Evolutionary conservation across 805 yeast species (phyloP), one percentile per base, ranked within the genome.

Genomic region (Candida coquimbonensis): DNA sequence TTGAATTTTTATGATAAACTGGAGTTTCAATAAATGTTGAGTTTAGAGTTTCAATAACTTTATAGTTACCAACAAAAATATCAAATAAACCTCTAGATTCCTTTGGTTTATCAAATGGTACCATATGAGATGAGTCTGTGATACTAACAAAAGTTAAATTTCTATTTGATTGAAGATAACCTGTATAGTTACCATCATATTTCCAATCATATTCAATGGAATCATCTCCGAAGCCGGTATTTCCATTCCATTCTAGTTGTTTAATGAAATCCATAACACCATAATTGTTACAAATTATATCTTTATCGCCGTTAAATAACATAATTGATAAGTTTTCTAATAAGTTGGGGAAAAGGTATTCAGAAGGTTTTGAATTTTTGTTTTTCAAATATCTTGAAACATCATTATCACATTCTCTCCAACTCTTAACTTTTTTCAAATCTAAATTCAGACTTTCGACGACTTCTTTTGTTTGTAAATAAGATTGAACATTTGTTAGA

Each of bases 81-180:
- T 87, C 89, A 36, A 89, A 66, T 49, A 90, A 64, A 16, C 88
- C 87, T 52, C 89, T 72, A 8, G 90, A 76, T 26, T 76, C 72
- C 39, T 73, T 78, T 2, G 93, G 85, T 43, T 77, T 66, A 61
- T 90, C 97, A 53, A 77, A 82, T 1, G 98, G 96, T 25, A 89
- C 93, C 98, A 93, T 91, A 60, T 93, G 98, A 4, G 96, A 83
- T 0, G 96, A 79, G 54, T 87, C 78, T 60, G 66, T 77, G 2
- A 91, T 78, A 47, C 79, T 78, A 31, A 86, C 79, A 60, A 83
- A 84, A 0, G 96, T 83, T 56, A 91, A 68, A 57, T 87, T 87
- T 51, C 87, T 72, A 40, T 81, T 90, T 54, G 49, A 78, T 74
- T 61, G 64, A 38, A 73, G 62, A 19, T 55, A 48, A 5, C 83